A percentile compares a stretch with the other conserved stretches of the same genome.
These are phyloP conservation scores for Eucalyptus regnans DNA, from an alignment of 345 rosid species.

Conservation along the genomic window DNA sequence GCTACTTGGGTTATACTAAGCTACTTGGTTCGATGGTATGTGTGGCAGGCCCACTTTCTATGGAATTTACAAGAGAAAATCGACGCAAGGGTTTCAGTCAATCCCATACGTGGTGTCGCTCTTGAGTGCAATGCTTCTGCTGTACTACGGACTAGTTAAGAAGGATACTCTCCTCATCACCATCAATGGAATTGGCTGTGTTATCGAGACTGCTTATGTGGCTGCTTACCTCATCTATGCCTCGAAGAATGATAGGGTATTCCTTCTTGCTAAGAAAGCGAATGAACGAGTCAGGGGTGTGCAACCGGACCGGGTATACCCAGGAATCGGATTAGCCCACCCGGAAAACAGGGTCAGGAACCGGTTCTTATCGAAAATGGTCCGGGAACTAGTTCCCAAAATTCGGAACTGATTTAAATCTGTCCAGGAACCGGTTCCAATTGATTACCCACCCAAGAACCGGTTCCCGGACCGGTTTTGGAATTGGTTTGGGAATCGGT, in stretches of 20 bases:
- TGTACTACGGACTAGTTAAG: slow-evolving; percentile 50
- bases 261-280: not conserved
- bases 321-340: no score
- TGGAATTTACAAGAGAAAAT: slow-evolving; percentile 48
- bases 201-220: slow-evolving; percentile 38
- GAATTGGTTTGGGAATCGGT: no score
- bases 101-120: slow-evolving; percentile 32
- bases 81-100: slow-evolving; percentile 56
- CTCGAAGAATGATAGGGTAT: slow-evolving; percentile 36
- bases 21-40: not conserved
- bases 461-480: no score
- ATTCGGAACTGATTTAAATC: no score
- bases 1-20: not conserved
- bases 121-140: slow-evolving; percentile 49
- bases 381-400: no score
- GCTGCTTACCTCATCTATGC: slow-evolving; percentile 22
- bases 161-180: slow-evolving; percentile 34
- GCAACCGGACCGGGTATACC: no score
- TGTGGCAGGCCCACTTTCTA: slow-evolving; percentile 42
- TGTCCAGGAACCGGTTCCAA: no score
- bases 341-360: no score
- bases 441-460: no score
- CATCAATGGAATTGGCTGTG: slow-evolving; percentile 36
- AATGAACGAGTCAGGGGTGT: no score
- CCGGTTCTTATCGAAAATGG: no score